Evolutionary conservation across 257 asterid species (phyloP).

Genomic region (Asclepias syriaca): DNA sequence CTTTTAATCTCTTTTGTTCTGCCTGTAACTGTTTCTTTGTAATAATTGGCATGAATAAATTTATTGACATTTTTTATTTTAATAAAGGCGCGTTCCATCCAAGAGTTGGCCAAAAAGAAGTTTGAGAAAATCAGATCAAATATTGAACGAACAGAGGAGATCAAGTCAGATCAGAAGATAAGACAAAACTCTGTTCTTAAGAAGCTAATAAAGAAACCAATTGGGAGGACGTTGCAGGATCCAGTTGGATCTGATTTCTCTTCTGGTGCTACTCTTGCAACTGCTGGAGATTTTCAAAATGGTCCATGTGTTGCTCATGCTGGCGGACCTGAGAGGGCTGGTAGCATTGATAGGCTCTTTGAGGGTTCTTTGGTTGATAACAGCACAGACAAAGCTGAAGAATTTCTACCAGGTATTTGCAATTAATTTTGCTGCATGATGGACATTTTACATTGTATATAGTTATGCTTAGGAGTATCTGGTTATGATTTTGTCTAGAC

Average conservation of each 20-base stretch:
- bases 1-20: constrained; percentile 4
- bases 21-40: background rate
- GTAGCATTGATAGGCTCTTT: constrained; percentile 44
- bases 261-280: constrained; percentile 78
- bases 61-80: constrained; percentile 15
- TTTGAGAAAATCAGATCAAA: constrained; percentile 53
- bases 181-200: constrained; percentile 39
- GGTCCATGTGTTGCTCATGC: constrained; percentile 38
- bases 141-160: constrained; percentile 45
- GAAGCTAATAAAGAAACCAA: constrained; percentile 54
- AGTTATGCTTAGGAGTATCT: background rate
- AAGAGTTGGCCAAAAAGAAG: constrained; percentile 83
- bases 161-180: constrained; percentile 57
- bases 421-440: background rate
- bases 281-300: constrained; percentile 47
- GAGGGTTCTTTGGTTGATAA: constrained; percentile 56
- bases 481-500: too few species aligned
- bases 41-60: background rate
- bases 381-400: constrained; percentile 71
- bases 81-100: constrained; percentile 77
- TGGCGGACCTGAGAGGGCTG: constrained; percentile 45
- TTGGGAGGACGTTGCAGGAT: constrained; percentile 54
- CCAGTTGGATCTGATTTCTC: constrained; percentile 81
- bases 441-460: background rate
- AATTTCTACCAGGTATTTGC: constrained; percentile 57